Evolutionary conservation across 352 stramenopile genomes (phyloP).

Genomic region (Globisporangium middletonii): DNA sequence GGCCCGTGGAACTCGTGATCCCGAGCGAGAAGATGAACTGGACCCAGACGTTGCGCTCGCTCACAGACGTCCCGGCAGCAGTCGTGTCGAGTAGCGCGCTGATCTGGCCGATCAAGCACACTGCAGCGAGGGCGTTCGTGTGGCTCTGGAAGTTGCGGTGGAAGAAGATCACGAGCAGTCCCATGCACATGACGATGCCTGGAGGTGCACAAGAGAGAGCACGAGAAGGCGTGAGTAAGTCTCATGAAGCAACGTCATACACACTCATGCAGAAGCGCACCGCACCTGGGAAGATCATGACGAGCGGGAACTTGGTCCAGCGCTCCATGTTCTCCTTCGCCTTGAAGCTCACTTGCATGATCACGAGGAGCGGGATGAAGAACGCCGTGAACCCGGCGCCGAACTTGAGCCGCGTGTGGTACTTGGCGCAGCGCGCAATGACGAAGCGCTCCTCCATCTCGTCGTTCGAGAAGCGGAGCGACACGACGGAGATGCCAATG

Average conservation of each 20-base stretch:
- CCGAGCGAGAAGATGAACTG: constrained; percentile 84
- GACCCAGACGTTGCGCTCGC: constrained; percentile 80
- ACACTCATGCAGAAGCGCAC: neutral
- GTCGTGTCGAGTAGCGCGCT: constrained; percentile 73
- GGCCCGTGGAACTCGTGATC: constrained; percentile 73
- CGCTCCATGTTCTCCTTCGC: constrained; percentile 47
- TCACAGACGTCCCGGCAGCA: constrained; percentile 62
- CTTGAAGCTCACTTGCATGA: constrained; percentile 86
- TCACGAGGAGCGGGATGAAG: constrained; percentile 79
- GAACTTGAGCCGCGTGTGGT: constrained; percentile 68
- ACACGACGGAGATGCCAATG: constrained; percentile 70
- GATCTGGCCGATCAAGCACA: constrained; percentile 71
- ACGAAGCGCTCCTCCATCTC: constrained; percentile 67
- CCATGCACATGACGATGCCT: constrained; percentile 73
- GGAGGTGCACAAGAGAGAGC: neutral
- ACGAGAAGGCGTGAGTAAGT: neutral
- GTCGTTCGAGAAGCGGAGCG: constrained; percentile 58
- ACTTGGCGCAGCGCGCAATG: constrained; percentile 45
- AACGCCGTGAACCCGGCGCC: constrained; percentile 70
- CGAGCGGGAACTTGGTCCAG: constrained; percentile 64
- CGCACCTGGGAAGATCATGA: constrained; percentile 75
- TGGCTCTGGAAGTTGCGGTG: constrained; percentile 52
- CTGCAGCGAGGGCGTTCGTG: constrained; percentile 38
- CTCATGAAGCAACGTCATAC: neutral
- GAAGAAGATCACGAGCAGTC: constrained; percentile 60